A percentile compares a stretch with the other conserved stretches of the same genome.
Conservation (phyloP, 352 stramenopile species). For the Phytophthora lateralis region DNA sequence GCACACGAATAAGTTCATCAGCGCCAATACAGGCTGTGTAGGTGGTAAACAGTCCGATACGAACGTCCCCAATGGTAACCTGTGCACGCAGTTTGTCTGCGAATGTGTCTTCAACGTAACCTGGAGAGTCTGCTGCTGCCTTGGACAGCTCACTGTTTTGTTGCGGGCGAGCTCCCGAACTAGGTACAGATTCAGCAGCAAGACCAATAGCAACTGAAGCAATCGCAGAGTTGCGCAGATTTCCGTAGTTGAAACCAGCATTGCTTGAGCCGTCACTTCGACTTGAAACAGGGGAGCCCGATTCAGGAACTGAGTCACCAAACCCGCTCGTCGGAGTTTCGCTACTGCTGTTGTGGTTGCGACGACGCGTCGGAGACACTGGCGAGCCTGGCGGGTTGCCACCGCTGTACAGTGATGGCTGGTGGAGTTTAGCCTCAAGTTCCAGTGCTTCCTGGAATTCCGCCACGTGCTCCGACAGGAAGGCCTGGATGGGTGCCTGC, state of each 20-base stretch:
- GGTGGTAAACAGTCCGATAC: constrained; percentile 76
- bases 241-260: constrained; percentile 44
- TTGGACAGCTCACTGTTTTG: constrained; percentile 46
- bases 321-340: constrained; percentile 40
- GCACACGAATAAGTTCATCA: constrained; percentile 48
- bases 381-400: constrained; percentile 42
- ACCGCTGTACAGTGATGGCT: constrained; percentile 72
- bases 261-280: constrained; percentile 53
- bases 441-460: constrained; percentile 89
- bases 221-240: constrained; percentile 64
- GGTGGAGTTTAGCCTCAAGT: constrained; percentile 87
- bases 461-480: constrained; percentile 83
- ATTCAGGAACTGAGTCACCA: constrained; percentile 34
- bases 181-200: constrained; percentile 44
- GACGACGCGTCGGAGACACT: constrained; percentile 48
- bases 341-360: constrained; percentile 55
- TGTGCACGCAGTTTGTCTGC: constrained; percentile 66
- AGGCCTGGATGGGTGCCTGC: constrained; percentile 82
- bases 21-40: constrained; percentile 65
- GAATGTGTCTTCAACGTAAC: constrained; percentile 63
- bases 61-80: constrained; percentile 61
- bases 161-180: constrained; percentile 34
- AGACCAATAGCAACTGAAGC: constrained; percentile 58
- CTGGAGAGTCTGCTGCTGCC: constrained; percentile 38
- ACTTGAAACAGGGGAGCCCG: constrained; percentile 47